These are phyloP conservation scores for Backusella parvicylindrica DNA, from an alignment of 192 early-diverging fungal species.

Conservation along the genomic window DNA sequence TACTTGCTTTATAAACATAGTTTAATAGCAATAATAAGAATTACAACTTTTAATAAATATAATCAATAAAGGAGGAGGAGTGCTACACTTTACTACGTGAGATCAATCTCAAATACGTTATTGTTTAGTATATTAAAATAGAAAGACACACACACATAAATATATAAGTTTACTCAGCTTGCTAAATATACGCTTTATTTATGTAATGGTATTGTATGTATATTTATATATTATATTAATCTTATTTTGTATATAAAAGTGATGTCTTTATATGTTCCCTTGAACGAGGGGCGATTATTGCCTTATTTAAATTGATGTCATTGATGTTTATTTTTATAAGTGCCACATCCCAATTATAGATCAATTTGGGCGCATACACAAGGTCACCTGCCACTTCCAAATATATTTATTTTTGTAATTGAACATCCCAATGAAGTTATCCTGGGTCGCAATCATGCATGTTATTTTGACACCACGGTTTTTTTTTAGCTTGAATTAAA, in stretches of 20 bases:
- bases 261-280: background rate
- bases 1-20: background rate
- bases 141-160: background rate
- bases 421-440: background rate
- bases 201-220: background rate
- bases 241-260: background rate
- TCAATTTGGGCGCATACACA: background rate
- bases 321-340: background rate
- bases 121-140: background rate
- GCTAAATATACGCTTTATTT: background rate
- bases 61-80: background rate
- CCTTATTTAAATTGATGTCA: background rate
- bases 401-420: background rate
- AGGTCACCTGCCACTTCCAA: background rate
- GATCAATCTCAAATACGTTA: background rate
- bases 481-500: too few species aligned
- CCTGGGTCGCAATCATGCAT: background rate
- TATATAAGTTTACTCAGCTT: background rate
- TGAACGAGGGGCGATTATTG: background rate
- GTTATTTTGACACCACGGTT: background rate
- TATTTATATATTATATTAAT: constrained; percentile 2
- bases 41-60: background rate
- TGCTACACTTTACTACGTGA: background rate
- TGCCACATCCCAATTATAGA: background rate
- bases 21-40: background rate